Percentiles rank a stretch among this genome's conserved stretches.
Evolutionary conservation across 1,284 basidiomycete genomes (phyloP).

Genomic region (Pseudozyma sp.): DNA sequence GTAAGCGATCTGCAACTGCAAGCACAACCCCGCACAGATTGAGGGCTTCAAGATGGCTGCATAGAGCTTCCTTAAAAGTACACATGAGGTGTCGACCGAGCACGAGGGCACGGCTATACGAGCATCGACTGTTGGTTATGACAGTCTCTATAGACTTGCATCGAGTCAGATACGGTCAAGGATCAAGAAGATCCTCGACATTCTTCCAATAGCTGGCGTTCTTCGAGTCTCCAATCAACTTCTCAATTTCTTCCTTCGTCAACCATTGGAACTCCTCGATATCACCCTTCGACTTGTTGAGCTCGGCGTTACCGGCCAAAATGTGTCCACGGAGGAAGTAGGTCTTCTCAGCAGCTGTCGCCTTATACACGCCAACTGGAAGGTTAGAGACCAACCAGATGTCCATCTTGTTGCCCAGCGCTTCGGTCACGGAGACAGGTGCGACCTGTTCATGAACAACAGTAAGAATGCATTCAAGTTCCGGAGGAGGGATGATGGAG

Average conservation of each 20-base stretch:
- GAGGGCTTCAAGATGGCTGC: too few relatives aligned
- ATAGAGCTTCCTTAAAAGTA: too few relatives aligned
- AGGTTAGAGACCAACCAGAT: conserved; percentile 65
- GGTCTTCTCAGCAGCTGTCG: conserved; percentile 38
- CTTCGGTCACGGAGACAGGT: conserved; percentile 41
- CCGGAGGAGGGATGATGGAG: background rate
- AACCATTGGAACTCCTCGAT: conserved; percentile 86
- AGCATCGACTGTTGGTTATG: too few relatives aligned
- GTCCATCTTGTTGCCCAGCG: conserved; percentile 61
- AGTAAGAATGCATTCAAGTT: background rate
- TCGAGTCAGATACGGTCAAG: conserved; percentile 16
- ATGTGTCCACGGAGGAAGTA: conserved; percentile 63
- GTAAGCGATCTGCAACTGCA: too few relatives aligned
- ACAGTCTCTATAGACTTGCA: background rate
- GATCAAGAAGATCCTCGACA: conserved; percentile 78
- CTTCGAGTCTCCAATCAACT: conserved; percentile 71
- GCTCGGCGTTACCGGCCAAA: conserved; percentile 54
- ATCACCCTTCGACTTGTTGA: conserved; percentile 48
- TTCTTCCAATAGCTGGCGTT: conserved; percentile 79
- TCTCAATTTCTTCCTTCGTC: conserved; percentile 85
- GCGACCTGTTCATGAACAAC: conserved; percentile 24
- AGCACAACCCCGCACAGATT: too few relatives aligned
- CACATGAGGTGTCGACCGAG: too few relatives aligned
- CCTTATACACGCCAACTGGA: conserved; percentile 57
- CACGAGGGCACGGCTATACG: too few relatives aligned